phyloP scores from a whole-genome alignment of 1,284 basidiomycete genomes.

The Chalciporus sp. region DNA sequence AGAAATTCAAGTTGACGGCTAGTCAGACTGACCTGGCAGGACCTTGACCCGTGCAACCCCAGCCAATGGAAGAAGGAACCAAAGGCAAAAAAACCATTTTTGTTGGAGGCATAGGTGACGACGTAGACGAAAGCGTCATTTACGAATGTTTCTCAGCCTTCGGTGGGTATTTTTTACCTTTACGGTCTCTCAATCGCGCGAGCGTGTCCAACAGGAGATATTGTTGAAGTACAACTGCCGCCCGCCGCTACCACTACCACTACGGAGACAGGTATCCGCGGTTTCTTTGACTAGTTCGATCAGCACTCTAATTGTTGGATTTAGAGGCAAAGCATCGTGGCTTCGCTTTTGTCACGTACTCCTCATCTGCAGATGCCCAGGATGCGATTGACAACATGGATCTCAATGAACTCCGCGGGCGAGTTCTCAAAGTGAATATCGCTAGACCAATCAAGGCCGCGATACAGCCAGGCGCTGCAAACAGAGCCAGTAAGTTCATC shows the following conservation, averaged over 20 bases:
- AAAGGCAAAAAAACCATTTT: constrained; percentile 81
- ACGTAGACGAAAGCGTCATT: constrained; percentile 68
- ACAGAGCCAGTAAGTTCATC: constrained; percentile 66
- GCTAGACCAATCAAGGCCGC: constrained; percentile 73
- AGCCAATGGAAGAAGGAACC: constrained; percentile 74
- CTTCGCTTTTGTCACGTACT: constrained; percentile 80
- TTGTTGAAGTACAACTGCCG: constrained; percentile 80
- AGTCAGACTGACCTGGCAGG: background rate
- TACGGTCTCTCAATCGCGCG: constrained; percentile 1
- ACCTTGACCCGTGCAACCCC: background rate
- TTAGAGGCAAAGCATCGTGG: constrained; percentile 77
- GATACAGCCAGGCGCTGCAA: constrained; percentile 59
- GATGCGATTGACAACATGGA: constrained; percentile 92
- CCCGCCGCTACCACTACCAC: constrained; percentile 63
- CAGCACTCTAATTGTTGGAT: constrained; percentile 9
- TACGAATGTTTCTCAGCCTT: constrained; percentile 77
- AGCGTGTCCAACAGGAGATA: constrained; percentile 57
- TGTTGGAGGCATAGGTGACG: constrained; percentile 74
- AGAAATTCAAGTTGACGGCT: background rate
- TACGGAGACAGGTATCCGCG: constrained; percentile 48
- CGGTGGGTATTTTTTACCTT: constrained; percentile 48
- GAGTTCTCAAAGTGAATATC: constrained; percentile 76
- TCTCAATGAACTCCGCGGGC: constrained; percentile 74
- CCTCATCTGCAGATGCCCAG: constrained; percentile 76
- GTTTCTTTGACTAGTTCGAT: background rate